Percentiles rank a stretch among this genome's conserved stretches.
Evolutionary conservation across 148 eudicot species (phyloP).

Genomic region (Cornus suecica): DNA sequence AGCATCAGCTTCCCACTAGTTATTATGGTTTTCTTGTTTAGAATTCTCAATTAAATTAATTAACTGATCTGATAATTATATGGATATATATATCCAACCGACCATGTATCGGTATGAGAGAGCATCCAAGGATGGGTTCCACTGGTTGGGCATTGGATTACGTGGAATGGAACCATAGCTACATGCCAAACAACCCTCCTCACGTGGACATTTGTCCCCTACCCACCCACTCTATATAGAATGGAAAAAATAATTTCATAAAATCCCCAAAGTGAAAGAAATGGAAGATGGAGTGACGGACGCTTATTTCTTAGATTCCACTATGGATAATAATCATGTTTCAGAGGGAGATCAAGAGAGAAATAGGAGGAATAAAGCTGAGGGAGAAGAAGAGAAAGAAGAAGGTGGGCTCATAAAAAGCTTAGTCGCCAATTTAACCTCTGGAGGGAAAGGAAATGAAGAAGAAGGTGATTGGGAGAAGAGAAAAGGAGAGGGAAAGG

Average conservation of each 20-base stretch:
- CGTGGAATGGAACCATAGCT: background rate
- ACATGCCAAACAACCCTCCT: background rate
- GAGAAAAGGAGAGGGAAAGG: background rate
- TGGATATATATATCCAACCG: background rate
- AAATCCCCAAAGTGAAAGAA: background rate
- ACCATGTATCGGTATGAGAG: slow-evolving; percentile 6
- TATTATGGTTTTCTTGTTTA: too few relatives aligned
- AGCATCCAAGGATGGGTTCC: slow-evolving; percentile 1
- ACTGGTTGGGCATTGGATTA: background rate
- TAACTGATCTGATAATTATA: too few relatives aligned
- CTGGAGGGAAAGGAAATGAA: background rate
- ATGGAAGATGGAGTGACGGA: slow-evolving; percentile 8
- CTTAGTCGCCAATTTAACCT: slow-evolving; percentile 12
- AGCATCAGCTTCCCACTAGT: background rate
- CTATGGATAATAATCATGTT: background rate
- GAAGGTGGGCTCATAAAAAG: slow-evolving; percentile 14
- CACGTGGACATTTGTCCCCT: background rate
- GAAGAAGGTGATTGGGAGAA: slow-evolving; percentile 3
- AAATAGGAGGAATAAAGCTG: background rate
- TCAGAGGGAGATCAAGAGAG: background rate
- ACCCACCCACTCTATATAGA: background rate
- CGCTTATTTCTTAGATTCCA: background rate
- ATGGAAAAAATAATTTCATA: background rate
- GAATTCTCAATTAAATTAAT: too few relatives aligned
- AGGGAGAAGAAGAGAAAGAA: background rate